These are phyloP conservation scores for Apostasia shenzhenica DNA, from an alignment of 106 monocot species.

Conservation along the genomic window DNA sequence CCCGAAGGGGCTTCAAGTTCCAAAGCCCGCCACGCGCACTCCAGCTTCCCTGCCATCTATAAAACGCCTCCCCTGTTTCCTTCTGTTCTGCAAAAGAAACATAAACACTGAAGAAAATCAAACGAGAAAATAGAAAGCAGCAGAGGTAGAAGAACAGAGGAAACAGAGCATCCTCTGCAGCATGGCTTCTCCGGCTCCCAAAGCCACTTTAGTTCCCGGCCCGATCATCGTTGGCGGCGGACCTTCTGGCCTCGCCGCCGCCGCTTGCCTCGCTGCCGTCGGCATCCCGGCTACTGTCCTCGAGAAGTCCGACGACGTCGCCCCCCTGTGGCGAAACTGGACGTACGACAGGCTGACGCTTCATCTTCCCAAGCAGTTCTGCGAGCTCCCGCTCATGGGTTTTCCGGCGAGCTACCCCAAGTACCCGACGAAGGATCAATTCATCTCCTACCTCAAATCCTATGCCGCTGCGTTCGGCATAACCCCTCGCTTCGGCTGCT, in stretches of 20 bases:
- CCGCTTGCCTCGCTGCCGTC: conserved; percentile 55
- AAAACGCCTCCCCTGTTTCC: background rate
- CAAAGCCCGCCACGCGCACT: background rate
- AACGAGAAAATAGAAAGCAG: background rate
- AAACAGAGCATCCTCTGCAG: conserved; percentile 3
- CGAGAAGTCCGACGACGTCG: conserved; percentile 67
- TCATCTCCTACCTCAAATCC: conserved; percentile 63
- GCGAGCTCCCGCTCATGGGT: conserved; percentile 59
- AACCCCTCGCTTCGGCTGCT: conserved; percentile 38
- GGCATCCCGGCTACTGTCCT: conserved; percentile 59
- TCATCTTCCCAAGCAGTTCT: conserved; percentile 87
- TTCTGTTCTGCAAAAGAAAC: background rate
- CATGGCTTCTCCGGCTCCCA: background rate
- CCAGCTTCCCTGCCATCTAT: background rate
- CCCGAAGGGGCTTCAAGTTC: too few relatives aligned
- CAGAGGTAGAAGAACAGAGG: background rate
- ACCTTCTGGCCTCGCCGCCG: conserved; percentile 86
- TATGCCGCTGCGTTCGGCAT: conserved; percentile 52
- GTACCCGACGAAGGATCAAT: conserved; percentile 86
- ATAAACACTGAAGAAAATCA: too few relatives aligned
- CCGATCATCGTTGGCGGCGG: conserved; percentile 88
- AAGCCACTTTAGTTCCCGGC: conserved; percentile 32
- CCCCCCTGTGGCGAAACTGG: conserved; percentile 71
- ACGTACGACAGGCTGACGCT: conserved; percentile 84
- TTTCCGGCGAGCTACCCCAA: conserved; percentile 72